Conservation (phyloP, 2,329 filamentous ascomycete species). For the Scytalidium sp. region DNA sequence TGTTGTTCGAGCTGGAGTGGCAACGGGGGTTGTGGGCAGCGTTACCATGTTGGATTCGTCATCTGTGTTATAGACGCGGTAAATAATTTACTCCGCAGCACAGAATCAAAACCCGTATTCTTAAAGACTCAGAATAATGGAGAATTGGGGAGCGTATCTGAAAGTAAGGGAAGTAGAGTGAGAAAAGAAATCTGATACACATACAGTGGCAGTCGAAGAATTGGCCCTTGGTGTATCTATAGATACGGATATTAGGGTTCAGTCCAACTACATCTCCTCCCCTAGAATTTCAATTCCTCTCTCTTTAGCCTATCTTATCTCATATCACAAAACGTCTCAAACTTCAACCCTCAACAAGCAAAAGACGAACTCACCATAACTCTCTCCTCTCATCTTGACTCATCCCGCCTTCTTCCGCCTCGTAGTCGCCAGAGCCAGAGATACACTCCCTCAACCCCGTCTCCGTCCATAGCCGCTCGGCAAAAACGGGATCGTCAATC, state of each 20-base stretch:
- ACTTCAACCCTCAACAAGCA: not conserved
- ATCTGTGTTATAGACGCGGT: too few species aligned
- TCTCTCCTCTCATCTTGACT: constrained; percentile 20
- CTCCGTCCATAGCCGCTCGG: constrained; percentile 70
- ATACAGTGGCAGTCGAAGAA: constrained; percentile 92
- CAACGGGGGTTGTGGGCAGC: constrained; percentile 42
- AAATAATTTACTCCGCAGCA: too few species aligned
- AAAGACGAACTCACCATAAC: constrained; percentile 24
- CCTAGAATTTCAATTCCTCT: constrained; percentile 51
- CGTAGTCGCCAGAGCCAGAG: constrained; percentile 16
- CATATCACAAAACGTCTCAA: not conserved
- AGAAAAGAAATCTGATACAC: constrained; percentile 34
- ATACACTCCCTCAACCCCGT: constrained; percentile 65
- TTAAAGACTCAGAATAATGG: not conserved
- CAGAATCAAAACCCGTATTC: too few species aligned
- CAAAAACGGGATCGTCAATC: constrained; percentile 72
- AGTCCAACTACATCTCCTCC: constrained; percentile 80
- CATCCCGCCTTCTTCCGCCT: constrained; percentile 16
- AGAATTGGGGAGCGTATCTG: not conserved
- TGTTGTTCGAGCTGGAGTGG: constrained; percentile 66
- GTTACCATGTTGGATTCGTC: constrained; percentile 79
- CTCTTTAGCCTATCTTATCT: constrained; percentile 25
- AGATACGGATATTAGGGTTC: constrained; percentile 85
- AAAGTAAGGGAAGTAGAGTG: not conserved
- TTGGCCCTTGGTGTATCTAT: constrained; percentile 81